These are phyloP conservation scores for Phoma herbarum DNA, from an alignment of 2,329 filamentous ascomycete genomes.

Conservation along the genomic window DNA sequence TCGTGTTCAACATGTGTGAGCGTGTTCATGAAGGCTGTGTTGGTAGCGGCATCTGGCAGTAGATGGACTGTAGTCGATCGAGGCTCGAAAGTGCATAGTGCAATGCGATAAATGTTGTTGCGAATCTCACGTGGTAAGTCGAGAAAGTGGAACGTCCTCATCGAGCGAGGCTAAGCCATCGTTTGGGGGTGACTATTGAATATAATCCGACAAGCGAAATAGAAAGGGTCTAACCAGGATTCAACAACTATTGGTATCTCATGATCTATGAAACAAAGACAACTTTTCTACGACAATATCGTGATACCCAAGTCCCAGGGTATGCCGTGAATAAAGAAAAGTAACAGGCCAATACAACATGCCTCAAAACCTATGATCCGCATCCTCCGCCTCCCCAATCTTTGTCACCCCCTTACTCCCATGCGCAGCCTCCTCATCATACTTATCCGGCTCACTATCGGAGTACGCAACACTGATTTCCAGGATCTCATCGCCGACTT, in stretches of 20 bases:
- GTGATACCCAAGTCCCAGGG: slow-evolving; percentile 9
- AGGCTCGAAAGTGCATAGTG: not conserved
- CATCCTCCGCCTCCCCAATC: slow-evolving; percentile 22
- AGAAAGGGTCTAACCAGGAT: no score
- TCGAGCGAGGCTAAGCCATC: not conserved
- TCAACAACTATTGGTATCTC: slow-evolving; percentile 15
- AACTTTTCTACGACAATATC: slow-evolving; percentile 5
- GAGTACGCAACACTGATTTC: slow-evolving; percentile 39
- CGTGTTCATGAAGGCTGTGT: not conserved
- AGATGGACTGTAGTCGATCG: not conserved
- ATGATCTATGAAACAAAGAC: not conserved
- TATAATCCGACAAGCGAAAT: no score
- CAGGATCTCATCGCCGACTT: slow-evolving; percentile 65
- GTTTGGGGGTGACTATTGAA: no score
- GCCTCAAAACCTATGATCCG: not conserved
- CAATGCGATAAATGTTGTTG: not conserved
- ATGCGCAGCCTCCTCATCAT: slow-evolving; percentile 41
- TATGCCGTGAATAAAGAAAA: slow-evolving; percentile 15
- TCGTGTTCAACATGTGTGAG: no score
- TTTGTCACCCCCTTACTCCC: slow-evolving; percentile 24
- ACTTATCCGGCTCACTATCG: slow-evolving; percentile 36
- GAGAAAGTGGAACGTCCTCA: not conserved
- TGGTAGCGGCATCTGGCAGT: no score
- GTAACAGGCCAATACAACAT: not conserved
- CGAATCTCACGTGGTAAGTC: not conserved